A percentile compares a stretch with the other conserved stretches of the same genome.
Evolutionary conservation across 116 monocot species (phyloP).

Genomic region (Dioscorea cayenensis): DNA sequence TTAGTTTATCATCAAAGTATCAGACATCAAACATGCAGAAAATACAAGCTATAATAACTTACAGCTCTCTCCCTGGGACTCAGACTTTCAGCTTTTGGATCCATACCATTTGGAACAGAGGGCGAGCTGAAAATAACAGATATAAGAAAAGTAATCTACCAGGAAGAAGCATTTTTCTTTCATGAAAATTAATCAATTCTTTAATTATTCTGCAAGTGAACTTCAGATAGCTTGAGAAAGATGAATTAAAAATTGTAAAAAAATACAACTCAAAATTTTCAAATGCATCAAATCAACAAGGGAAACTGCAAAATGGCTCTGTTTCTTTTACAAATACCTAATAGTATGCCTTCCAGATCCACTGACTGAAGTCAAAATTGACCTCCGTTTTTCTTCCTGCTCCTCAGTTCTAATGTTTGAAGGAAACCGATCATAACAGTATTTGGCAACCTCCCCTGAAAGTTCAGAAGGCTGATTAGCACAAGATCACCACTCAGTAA

Average conservation of each 20-base stretch:
- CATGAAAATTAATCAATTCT: neutral
- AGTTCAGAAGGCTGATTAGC: neutral
- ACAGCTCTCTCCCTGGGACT: constrained; percentile 90
- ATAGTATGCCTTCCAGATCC: constrained; percentile 52
- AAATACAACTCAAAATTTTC: neutral
- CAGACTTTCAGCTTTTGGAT: constrained; percentile 58
- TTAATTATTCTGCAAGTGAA: no score
- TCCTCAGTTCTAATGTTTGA: constrained; percentile 75
- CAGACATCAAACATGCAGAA: neutral
- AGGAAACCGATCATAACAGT: constrained; percentile 75
- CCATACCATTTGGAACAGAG: constrained; percentile 32
- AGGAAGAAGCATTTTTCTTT: neutral
- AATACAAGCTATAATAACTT: constrained; percentile 18
- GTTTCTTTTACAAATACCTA: constrained; percentile 34
- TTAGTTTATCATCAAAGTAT: neutral
- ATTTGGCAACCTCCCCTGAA: constrained; percentile 17
- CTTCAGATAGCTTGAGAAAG: no score
- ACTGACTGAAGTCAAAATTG: constrained; percentile 62
- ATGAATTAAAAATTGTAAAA: no score
- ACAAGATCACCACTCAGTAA: neutral
- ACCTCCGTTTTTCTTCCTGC: constrained; percentile 77
- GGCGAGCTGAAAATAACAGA: constrained; percentile 30
- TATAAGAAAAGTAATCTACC: neutral
- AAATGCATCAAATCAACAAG: neutral
- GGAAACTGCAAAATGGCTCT: neutral